Conservation (phyloP, 805 yeast species). For the Priceomyces haplophilus region DNA sequence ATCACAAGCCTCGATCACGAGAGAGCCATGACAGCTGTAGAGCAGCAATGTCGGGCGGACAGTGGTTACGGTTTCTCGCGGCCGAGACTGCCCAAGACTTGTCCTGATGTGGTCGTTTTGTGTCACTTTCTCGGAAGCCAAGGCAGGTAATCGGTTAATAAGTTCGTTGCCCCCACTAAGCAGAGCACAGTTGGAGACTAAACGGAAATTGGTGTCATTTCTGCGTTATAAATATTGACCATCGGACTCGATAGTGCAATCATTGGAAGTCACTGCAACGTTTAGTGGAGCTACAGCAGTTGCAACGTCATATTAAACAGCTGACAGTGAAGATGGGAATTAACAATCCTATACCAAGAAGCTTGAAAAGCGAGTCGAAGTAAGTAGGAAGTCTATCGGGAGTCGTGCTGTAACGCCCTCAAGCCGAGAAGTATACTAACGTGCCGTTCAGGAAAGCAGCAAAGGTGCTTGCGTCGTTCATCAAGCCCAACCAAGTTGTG, state of each 20-base stretch:
- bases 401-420: neutral
- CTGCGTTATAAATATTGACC: too few species aligned
- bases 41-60: too few species aligned
- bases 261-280: too few species aligned
- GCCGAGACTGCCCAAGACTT: too few species aligned
- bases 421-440: constrained; percentile 18
- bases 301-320: too few species aligned
- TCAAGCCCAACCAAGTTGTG: constrained; percentile 90
- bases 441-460: constrained; percentile 72
- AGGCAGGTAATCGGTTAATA: neutral
- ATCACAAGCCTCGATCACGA: too few species aligned
- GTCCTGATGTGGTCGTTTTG: neutral
- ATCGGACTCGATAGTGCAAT: too few species aligned
- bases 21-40: too few species aligned
- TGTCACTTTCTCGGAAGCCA: constrained; percentile 1
- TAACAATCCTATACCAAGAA: constrained; percentile 93
- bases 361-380: constrained; percentile 81
- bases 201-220: too few species aligned
- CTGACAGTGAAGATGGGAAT: constrained; percentile 49
- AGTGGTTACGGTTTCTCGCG: too few species aligned
- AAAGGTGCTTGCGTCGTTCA: constrained; percentile 79
- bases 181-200: neutral
- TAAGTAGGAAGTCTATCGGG: constrained; percentile 39
- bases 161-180: neutral
- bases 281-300: too few species aligned